phyloP scores from a whole-genome alignment of 805 yeast genomes.

The Spathaspora passalidarum region DNA sequence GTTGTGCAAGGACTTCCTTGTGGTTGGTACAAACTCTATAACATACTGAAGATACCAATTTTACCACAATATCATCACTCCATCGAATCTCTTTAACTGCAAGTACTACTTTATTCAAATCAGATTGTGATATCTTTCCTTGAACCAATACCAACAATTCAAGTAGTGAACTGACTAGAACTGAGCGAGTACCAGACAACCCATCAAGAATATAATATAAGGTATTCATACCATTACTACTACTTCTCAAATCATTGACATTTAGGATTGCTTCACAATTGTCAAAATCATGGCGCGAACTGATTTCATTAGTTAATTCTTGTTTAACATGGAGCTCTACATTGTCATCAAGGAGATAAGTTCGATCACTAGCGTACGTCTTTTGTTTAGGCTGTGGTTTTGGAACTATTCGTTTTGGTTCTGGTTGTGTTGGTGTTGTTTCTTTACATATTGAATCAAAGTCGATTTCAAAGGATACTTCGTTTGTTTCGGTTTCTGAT shows the following conservation, averaged over 20 bases:
- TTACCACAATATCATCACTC: not conserved
- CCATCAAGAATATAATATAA: constrained; percentile 16
- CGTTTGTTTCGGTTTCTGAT: too few species aligned
- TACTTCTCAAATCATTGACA: constrained; percentile 17
- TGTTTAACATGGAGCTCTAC: not conserved
- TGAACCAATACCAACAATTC: not conserved
- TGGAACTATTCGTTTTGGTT: not conserved
- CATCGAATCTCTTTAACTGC: not conserved
- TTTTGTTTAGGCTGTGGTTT: not conserved
- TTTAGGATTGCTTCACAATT: constrained; percentile 6
- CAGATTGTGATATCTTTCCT: too few species aligned
- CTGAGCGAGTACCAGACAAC: constrained; percentile 3
- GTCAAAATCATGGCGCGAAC: constrained; percentile 6
- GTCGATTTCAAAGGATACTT: not conserved
- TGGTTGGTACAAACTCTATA: not conserved
- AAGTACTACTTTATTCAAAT: not conserved
- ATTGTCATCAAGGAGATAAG: not conserved
- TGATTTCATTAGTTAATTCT: not conserved
- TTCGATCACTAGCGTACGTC: not conserved
- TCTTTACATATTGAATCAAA: not conserved
- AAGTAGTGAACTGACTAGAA: not conserved
- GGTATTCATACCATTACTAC: not conserved
- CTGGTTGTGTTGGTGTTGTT: not conserved
- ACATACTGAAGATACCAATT: not conserved
- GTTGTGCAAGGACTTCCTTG: not conserved